These are phyloP conservation scores for Coemansia sp. DNA, from an alignment of 192 early-diverging fungal species.

Conservation along the genomic window DNA sequence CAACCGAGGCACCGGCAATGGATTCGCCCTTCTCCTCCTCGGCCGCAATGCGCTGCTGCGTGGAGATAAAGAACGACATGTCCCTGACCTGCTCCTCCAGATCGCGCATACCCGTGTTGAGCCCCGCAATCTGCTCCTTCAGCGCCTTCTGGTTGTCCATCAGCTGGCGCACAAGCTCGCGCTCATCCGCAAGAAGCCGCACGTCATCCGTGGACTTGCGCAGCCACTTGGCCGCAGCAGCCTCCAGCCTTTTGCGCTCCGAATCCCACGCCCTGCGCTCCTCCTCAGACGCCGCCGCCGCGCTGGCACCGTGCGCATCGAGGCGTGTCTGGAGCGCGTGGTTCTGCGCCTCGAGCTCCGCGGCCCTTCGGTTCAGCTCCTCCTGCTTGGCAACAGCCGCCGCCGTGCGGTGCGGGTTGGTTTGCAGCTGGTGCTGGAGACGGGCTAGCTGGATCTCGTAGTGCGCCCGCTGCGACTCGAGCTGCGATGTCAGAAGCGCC, in stretches of 20 bases:
- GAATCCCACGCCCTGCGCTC: conserved; percentile 47
- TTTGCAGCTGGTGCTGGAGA: conserved; percentile 61
- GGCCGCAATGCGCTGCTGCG: conserved; percentile 55
- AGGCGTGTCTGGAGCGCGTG: conserved; percentile 27
- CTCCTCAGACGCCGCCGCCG: conserved; percentile 30
- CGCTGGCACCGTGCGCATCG: conserved; percentile 37
- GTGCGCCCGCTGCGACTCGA: conserved; percentile 84
- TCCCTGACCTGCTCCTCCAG: conserved; percentile 88
- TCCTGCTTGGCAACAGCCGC: conserved; percentile 28
- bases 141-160: conserved; percentile 67
- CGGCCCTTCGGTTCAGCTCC: conserved; percentile 4
- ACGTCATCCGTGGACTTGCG: conserved; percentile 72
- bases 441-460: conserved; percentile 72
- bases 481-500: conserved; percentile 75
- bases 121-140: conserved; percentile 56
- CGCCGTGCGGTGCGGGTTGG: conserved; percentile 49
- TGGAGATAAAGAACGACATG: conserved; percentile 84
- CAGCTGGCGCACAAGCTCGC: conserved; percentile 46
- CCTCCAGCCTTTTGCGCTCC: conserved; percentile 56
- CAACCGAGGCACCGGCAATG: conserved; percentile 21
- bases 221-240: conserved; percentile 57
- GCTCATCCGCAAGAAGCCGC: conserved; percentile 58
- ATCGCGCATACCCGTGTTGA: conserved; percentile 64
- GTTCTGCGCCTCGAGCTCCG: conserved; percentile 30
- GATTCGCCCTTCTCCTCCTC: conserved; percentile 37